Percentiles rank a stretch among this genome's conserved stretches.
These are phyloP conservation scores for Imleria badia DNA, from an alignment of 768 basidiomycete genomes.

Conservation along the genomic window DNA sequence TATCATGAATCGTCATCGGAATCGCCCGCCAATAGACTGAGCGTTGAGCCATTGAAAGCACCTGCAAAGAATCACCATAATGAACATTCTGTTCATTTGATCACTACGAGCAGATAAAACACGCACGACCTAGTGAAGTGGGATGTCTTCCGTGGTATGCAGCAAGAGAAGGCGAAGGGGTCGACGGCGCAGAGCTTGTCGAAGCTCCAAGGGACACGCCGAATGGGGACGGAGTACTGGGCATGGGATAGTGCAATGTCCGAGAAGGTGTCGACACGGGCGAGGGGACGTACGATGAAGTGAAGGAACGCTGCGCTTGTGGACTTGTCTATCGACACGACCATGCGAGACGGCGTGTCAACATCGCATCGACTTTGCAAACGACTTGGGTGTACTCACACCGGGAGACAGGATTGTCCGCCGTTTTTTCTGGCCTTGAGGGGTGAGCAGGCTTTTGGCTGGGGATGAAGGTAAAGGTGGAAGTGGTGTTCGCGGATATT, in stretches of 20 bases:
- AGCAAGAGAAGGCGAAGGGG: slow-evolving; percentile 39
- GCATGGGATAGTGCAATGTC: slow-evolving; percentile 34
- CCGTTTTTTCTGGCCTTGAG: slow-evolving; percentile 29
- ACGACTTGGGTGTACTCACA: slow-evolving; percentile 11
- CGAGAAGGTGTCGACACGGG: slow-evolving; percentile 34
- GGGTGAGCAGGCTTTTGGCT: slow-evolving; percentile 21
- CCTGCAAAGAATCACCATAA: slow-evolving; percentile 12
- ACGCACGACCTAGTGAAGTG: slow-evolving; percentile 37
- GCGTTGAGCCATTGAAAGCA: slow-evolving; percentile 28
- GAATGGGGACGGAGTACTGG: slow-evolving; percentile 40
- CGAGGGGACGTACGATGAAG: slow-evolving; percentile 30
- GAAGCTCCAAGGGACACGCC: slow-evolving; percentile 34
- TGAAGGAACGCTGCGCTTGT: slow-evolving; percentile 28
- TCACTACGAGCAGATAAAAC: background rate
- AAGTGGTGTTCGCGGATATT: slow-evolving; percentile 34
- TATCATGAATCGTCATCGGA: slow-evolving; percentile 32
- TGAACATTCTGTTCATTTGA: background rate
- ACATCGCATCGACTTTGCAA: background rate
- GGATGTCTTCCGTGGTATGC: slow-evolving; percentile 41
- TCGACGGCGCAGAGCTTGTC: slow-evolving; percentile 29
- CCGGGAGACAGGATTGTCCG: slow-evolving; percentile 22
- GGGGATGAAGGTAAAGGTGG: slow-evolving; percentile 27
- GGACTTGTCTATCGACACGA: slow-evolving; percentile 21
- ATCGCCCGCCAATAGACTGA: slow-evolving; percentile 27
- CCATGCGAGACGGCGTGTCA: background rate